Evolutionary conservation across 2,329 filamentous ascomycete genomes (phyloP).

Genomic region (Colletotrichum spaethianum): DNA sequence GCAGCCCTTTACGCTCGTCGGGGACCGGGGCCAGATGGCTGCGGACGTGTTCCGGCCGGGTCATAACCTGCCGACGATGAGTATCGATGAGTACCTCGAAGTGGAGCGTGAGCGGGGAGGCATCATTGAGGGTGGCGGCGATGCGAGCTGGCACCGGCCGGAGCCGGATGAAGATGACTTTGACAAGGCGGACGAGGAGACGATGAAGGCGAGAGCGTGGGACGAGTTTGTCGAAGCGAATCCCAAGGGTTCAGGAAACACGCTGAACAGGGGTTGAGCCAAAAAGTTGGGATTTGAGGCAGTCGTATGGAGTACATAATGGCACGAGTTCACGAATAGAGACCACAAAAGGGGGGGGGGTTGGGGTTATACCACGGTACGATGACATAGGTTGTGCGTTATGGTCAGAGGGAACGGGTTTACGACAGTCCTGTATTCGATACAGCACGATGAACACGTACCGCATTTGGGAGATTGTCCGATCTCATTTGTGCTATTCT

Average conservation of each 20-base stretch:
- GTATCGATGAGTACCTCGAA: constrained; percentile 96
- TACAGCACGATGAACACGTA: constrained; percentile 2
- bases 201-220: constrained; percentile 94
- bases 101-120: constrained; percentile 88
- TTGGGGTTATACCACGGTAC: constrained; percentile 34
- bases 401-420: background rate
- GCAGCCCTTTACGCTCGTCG: constrained; percentile 89
- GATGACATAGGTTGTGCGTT: background rate
- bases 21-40: constrained; percentile 80
- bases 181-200: constrained; percentile 90
- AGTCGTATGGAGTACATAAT: constrained; percentile 22
- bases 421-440: constrained; percentile 1
- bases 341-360: background rate
- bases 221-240: constrained; percentile 95
- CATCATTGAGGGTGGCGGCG: constrained; percentile 92
- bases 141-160: constrained; percentile 75
- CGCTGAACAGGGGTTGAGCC: constrained; percentile 78
- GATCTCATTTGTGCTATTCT: background rate
- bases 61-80: constrained; percentile 97
- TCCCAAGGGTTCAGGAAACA: constrained; percentile 86
- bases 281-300: background rate
- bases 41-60: constrained; percentile 89
- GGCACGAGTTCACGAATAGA: constrained; percentile 24
- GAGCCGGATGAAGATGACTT: constrained; percentile 91
- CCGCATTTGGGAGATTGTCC: background rate